A percentile compares a stretch with the other conserved stretches of the same genome.
These are phyloP conservation scores for Tetragonia tetragonoides DNA, from an alignment of 148 eudicot genomes.

Conservation along the genomic window DNA sequence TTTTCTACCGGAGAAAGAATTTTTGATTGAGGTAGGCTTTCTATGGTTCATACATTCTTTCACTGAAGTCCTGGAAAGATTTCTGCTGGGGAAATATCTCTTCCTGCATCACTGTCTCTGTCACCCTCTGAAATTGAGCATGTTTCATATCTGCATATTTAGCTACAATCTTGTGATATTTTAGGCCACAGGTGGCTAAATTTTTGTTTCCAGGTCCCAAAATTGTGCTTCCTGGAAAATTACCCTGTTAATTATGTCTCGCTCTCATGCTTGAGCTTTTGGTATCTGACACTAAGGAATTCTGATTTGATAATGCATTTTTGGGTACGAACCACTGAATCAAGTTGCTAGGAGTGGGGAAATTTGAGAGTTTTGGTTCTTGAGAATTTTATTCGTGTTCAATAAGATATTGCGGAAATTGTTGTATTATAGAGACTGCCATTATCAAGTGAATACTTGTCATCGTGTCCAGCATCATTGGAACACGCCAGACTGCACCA, in stretches of 20 bases:
- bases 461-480: not conserved
- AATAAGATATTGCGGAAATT: not conserved
- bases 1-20: conserved; percentile 85
- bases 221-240: not conserved
- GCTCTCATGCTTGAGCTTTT: not conserved
- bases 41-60: conserved; percentile 1
- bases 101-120: not conserved
- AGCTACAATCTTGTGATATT: conserved; percentile 5
- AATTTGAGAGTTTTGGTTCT: not conserved
- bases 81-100: not conserved
- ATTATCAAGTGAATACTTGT: not conserved
- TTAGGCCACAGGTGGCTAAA: conserved; percentile 1
- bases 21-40: conserved; percentile 59
- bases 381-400: not conserved
- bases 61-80: conserved; percentile 5
- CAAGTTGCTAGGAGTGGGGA: not conserved
- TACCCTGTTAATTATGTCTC: not conserved
- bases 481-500: not conserved
- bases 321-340: not conserved
- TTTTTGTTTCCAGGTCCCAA: not conserved
- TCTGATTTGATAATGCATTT: not conserved
- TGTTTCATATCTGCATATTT: not conserved
- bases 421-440: not conserved
- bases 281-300: not conserved
- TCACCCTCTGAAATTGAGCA: conserved; percentile 6